These are phyloP conservation scores for Penicillium chermesinum DNA, from an alignment of 495 filamentous ascomycete genomes.

Conservation along the genomic window DNA sequence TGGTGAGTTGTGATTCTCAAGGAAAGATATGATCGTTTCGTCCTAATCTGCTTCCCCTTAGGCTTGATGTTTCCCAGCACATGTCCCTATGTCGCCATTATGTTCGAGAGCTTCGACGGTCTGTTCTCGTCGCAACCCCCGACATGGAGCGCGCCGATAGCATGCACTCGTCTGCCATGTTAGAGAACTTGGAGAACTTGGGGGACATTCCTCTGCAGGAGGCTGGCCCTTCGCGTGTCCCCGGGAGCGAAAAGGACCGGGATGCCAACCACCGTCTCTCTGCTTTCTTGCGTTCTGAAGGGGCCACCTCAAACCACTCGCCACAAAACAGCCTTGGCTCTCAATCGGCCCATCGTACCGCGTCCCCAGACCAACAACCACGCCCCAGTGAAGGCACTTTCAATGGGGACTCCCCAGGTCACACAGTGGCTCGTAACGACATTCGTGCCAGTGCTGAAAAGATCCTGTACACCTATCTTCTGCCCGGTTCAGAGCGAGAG, in stretches of 20 bases:
- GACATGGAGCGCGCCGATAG: conserved; percentile 78
- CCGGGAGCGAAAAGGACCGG: conserved; percentile 44
- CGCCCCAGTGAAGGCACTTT: conserved; percentile 60
- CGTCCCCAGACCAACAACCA: conserved; percentile 50
- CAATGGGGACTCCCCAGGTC: conserved; percentile 60
- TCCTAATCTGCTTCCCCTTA: conserved; percentile 25
- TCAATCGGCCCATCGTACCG: conserved; percentile 34
- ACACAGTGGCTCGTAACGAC: conserved; percentile 79
- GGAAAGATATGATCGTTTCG: no score
- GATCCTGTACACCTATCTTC: conserved; percentile 91
- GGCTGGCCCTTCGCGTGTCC: conserved; percentile 39
- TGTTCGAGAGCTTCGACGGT: conserved; percentile 89
- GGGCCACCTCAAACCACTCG: conserved; percentile 51
- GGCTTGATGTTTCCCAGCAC: conserved; percentile 98
- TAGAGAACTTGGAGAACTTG: conserved; percentile 68
- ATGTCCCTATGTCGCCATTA: conserved; percentile 98
- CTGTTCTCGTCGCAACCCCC: conserved; percentile 87
- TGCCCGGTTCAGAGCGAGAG: conserved; percentile 89
- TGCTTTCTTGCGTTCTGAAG: conserved; percentile 78
- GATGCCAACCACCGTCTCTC: conserved; percentile 84
- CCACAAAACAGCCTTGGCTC: conserved; percentile 64
- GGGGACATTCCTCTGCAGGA: conserved; percentile 49
- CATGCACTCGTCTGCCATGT: conserved; percentile 73
- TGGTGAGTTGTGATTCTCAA: conserved; percentile 65
- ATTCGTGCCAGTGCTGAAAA: conserved; percentile 92